phyloP scores from a whole-genome alignment of 805 yeast genomes.

The Yarrowia sp. region DNA sequence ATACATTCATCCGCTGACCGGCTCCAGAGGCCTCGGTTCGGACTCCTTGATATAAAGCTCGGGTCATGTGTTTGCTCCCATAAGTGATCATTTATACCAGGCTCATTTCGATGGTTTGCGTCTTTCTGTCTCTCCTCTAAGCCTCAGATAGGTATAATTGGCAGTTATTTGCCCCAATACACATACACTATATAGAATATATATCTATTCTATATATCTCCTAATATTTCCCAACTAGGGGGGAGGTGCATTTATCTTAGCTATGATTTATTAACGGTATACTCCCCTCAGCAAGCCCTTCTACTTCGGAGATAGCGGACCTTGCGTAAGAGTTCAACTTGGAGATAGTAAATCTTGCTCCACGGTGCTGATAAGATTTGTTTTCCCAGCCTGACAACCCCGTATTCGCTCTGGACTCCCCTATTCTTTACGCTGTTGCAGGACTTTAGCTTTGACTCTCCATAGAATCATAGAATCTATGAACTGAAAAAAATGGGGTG shows the following conservation, averaged over 20 bases:
- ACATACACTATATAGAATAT: background rate
- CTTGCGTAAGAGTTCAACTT: background rate
- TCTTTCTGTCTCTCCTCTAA: background rate
- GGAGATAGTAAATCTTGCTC: background rate
- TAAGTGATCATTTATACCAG: background rate
- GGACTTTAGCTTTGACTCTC: background rate
- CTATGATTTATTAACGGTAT: background rate
- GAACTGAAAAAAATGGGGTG: background rate
- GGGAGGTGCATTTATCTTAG: background rate
- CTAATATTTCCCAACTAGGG: background rate
- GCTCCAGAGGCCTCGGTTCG: too few species aligned
- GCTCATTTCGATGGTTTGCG: background rate
- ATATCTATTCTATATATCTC: background rate
- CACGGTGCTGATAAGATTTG: background rate
- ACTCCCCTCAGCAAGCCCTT: background rate
- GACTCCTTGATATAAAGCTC: background rate
- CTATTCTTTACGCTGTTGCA: background rate
- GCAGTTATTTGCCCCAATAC: background rate
- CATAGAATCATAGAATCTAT: background rate
- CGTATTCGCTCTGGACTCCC: too few species aligned
- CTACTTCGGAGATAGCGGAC: background rate
- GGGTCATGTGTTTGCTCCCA: background rate
- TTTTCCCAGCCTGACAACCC: background rate
- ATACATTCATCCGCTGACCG: too few species aligned
- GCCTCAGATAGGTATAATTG: background rate